Evolutionary conservation across 2,329 filamentous ascomycete species (phyloP).

Genomic region (Alternaria brassicae): DNA sequence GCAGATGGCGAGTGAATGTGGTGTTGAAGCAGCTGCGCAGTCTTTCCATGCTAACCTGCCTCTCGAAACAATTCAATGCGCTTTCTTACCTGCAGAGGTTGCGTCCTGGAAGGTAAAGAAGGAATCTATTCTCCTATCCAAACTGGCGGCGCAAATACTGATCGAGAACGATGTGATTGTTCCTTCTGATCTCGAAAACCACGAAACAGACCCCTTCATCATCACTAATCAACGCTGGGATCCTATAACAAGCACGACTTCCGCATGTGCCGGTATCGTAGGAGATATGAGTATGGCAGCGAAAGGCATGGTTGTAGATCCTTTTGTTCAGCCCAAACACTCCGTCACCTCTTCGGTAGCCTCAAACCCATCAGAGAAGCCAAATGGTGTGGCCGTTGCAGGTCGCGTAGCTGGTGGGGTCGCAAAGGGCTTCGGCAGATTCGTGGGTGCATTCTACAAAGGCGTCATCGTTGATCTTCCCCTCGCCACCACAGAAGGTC

Average conservation of each 20-base stretch:
- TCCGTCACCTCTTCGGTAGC: slow-evolving; percentile 4
- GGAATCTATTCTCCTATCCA: slow-evolving; percentile 26
- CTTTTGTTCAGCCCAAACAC: slow-evolving; percentile 17
- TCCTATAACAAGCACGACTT: slow-evolving; percentile 69
- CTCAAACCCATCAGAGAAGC: not conserved
- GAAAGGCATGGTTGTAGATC: slow-evolving; percentile 59
- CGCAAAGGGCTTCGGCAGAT: slow-evolving; percentile 30
- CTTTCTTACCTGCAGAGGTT: slow-evolving; percentile 25
- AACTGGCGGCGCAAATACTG: slow-evolving; percentile 33
- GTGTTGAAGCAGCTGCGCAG: slow-evolving; percentile 31
- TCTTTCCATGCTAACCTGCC: slow-evolving; percentile 40
- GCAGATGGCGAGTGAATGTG: slow-evolving; percentile 33
- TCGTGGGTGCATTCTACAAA: slow-evolving; percentile 33
- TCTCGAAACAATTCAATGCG: slow-evolving; percentile 33
- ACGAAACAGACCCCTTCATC: slow-evolving; percentile 30
- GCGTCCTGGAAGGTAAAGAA: slow-evolving; percentile 37
- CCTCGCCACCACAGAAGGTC: slow-evolving; percentile 46
- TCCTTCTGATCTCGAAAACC: slow-evolving; percentile 28
- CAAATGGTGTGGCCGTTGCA: slow-evolving; percentile 9
- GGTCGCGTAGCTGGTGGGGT: slow-evolving; percentile 18
- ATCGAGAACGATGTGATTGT: slow-evolving; percentile 26
- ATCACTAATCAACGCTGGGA: slow-evolving; percentile 59
- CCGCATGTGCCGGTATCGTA: slow-evolving; percentile 63
- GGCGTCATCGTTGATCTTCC: slow-evolving; percentile 49
- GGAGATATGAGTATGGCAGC: slow-evolving; percentile 65